These are phyloP conservation scores for Chamaecrista fasciculata DNA, from an alignment of 306 rosid species.

Conservation along the genomic window DNA sequence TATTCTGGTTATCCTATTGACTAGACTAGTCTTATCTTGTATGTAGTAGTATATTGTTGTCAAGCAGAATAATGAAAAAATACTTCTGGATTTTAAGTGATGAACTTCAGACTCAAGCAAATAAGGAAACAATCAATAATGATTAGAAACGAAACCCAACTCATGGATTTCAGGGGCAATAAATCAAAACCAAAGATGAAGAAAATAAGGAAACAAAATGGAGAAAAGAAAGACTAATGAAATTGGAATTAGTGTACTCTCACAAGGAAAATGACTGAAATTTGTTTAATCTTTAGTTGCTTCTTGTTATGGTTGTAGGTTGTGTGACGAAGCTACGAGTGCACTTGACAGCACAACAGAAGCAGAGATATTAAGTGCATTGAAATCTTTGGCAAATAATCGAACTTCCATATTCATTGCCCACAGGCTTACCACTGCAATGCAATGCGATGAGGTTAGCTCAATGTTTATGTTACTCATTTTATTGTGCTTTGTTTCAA, in stretches of 20 bases:
- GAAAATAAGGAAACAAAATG: not conserved
- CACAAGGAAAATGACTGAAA: too few species aligned
- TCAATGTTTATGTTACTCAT: conserved; percentile 6
- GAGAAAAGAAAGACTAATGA: not conserved
- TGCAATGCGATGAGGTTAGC: conserved; percentile 94
- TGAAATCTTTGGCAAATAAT: conserved; percentile 71
- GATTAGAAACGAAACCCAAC: not conserved
- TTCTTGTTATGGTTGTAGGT: conserved; percentile 40
- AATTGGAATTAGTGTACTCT: not conserved
- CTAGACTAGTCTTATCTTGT: not conserved
- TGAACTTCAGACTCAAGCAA: not conserved
- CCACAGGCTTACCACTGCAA: conserved; percentile 97
- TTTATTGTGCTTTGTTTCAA: conserved; percentile 1
- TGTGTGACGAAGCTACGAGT: conserved; percentile 99
- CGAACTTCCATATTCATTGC: conserved; percentile 93
- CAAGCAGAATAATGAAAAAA: not conserved
- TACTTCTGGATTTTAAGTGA: not conserved
- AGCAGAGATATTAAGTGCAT: conserved; percentile 85
- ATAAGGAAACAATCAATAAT: not conserved
- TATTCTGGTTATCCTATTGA: conserved; percentile 23
- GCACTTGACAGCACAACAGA: conserved; percentile 99
- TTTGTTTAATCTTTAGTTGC: conserved; percentile 9
- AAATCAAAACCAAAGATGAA: not conserved
- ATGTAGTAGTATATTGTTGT: not conserved
- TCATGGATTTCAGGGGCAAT: not conserved